Conservation (phyloP, 2,329 filamentous ascomycete species). For the Colletotrichum sp. region DNA sequence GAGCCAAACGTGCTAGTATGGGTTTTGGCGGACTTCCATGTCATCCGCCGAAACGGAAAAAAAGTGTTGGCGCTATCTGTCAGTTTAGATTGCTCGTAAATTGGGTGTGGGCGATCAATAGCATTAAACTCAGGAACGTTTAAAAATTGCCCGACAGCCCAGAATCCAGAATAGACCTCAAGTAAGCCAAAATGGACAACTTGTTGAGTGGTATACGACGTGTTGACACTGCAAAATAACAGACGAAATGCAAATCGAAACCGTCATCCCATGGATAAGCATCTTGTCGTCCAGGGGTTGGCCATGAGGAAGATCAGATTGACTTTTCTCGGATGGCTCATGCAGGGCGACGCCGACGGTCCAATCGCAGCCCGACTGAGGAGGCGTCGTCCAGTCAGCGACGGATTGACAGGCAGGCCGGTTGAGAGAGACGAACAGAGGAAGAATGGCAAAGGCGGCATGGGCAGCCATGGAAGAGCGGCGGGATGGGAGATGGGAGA, state of each 20-base stretch:
- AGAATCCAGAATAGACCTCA: not conserved
- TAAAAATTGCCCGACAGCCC: not conserved
- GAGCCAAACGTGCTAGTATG: not conserved
- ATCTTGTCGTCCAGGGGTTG: not conserved
- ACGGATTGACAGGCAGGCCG: not conserved
- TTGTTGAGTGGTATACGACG: not conserved
- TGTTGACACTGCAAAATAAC: not conserved
- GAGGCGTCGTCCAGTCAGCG: not conserved
- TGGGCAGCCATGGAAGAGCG: not conserved
- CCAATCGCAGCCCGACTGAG: not conserved
- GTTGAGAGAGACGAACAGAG: not conserved
- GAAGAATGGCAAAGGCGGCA: not conserved
- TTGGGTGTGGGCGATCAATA: not conserved
- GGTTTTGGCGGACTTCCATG: not conserved
- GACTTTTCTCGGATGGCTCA: constrained; percentile 11
- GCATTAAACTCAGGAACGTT: not conserved
- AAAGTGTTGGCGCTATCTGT: not conserved
- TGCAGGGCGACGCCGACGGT: not conserved
- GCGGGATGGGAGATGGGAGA: not conserved
- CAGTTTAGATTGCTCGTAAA: not conserved
- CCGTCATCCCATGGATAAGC: constrained; percentile 11
- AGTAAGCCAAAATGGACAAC: not conserved
- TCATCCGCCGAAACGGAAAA: not conserved
- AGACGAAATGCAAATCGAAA: constrained; percentile 4
- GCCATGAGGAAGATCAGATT: constrained; percentile 16